A percentile compares a stretch with the other conserved stretches of the same genome.
These are phyloP conservation scores for Diaporthe sp. DNA, from an alignment of 2,329 filamentous ascomycete genomes.

Conservation along the genomic window DNA sequence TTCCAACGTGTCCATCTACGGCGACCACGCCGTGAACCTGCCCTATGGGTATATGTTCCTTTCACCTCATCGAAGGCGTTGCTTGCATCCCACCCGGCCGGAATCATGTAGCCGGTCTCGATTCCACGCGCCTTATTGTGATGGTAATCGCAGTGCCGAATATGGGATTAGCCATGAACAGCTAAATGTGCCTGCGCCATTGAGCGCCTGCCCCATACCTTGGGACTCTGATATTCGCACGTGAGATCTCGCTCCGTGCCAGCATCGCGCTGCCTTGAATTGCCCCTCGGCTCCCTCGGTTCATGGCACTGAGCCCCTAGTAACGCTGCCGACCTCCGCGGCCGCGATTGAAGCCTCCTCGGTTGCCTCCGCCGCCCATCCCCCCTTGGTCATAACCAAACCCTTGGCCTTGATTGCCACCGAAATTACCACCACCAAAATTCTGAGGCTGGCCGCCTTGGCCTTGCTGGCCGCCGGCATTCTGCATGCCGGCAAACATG, in stretches of 20 bases:
- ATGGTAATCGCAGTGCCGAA: not conserved
- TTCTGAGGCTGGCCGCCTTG: slow-evolving; percentile 66
- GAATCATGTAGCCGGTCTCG: not conserved
- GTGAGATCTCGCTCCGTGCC: not conserved
- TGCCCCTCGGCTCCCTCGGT: too few species aligned
- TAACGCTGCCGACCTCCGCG: slow-evolving; percentile 48
- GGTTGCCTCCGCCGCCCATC: slow-evolving; percentile 57
- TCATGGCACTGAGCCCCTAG: not conserved
- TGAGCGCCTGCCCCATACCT: not conserved
- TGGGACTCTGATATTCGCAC: not conserved
- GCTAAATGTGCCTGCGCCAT: not conserved
- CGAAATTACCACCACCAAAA: slow-evolving; percentile 65
- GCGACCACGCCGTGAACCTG: not conserved
- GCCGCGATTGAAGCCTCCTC: slow-evolving; percentile 48
- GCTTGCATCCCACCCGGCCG: not conserved
- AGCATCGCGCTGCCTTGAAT: not conserved
- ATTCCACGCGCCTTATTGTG: not conserved
- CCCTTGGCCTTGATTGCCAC: slow-evolving; percentile 65
- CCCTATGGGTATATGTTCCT: slow-evolving; percentile 15
- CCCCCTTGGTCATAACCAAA: slow-evolving; percentile 63
- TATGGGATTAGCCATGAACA: not conserved
- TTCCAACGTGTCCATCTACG: not conserved
- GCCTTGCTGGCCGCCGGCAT: slow-evolving; percentile 55
- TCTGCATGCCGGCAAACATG: slow-evolving; percentile 73
- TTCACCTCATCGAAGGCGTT: not conserved